Evolutionary conservation across 768 basidiomycete genomes (phyloP), one percentile per base, ranked within the genome.

Genomic region (Russula emetica): DNA sequence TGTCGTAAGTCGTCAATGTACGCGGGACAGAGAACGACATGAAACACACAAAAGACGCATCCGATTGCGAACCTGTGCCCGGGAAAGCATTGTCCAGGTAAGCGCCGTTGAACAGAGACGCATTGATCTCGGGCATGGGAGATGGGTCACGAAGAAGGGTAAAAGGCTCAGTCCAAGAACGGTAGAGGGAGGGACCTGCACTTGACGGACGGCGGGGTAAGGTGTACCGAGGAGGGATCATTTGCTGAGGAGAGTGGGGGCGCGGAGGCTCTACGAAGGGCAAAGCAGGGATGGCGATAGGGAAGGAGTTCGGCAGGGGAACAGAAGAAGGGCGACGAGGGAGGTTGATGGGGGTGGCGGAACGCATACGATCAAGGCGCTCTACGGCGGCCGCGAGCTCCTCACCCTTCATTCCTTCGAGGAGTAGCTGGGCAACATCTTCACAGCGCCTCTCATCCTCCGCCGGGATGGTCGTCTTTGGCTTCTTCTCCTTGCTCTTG

Each of bases 401-500:
- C 13, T 69, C 68, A 18, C 68, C 68, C 57, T 67, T 67, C 66
- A 67, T 63, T 51, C 68, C 68, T 28, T 69, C 66, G 16, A 69
- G 68, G 26, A 69, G 66, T 7, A 69, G 52, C 36, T 64, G 66
- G 0, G 66, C 66, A 24, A 69, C 68, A 30, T 67, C 66, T 49
- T 69, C 68, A 55, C 68, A 69, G 16, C 66, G 68, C 60, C 13
- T 67, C 53, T 69, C 68, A 36, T 67, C 66, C 53, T 69, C 68
- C 3, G 68, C 62, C 20, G 62, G 62, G 16, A 67, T 53, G 2
- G 20, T 16, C 9, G 49, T 32, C 62, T 69, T 69, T 5, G 66
- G 54, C 20, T 67, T 67, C 55, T 77, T 78, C 61, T 76, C 76
- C 74, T 79, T 80, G 68, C 74, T 75, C 75, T 79, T 79, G 71